Conservation (phyloP, 2,329 filamentous ascomycete species). For the Colletotrichum salicis region DNA sequence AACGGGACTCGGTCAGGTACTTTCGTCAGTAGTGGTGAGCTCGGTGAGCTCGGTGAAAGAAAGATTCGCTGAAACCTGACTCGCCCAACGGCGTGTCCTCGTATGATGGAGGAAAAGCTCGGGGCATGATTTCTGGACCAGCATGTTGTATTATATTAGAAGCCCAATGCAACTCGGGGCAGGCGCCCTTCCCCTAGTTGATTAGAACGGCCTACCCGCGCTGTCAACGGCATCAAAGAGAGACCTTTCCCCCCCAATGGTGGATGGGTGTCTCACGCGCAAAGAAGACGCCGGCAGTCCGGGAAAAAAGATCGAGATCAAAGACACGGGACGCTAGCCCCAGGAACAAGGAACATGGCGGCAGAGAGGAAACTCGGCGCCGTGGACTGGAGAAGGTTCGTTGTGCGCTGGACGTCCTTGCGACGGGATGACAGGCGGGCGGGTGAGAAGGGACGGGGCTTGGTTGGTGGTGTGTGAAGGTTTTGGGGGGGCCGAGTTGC, state of each 20-base stretch:
- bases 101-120: not conserved
- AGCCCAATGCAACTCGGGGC: not conserved
- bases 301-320: slow-evolving; percentile 12
- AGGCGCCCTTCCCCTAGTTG: not conserved
- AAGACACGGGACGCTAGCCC: slow-evolving; percentile 19
- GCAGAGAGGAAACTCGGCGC: not conserved
- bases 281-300: not conserved
- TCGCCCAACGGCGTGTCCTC: not conserved
- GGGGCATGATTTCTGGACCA: not conserved
- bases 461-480: not conserved
- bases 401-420: not conserved
- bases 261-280: slow-evolving; percentile 12
- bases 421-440: slow-evolving; percentile 4
- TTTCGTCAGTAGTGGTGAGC: no score
- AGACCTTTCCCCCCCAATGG: not conserved
- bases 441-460: not conserved
- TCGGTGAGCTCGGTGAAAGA: not conserved
- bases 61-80: slow-evolving; percentile 10
- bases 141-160: not conserved
- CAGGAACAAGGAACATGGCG: slow-evolving; percentile 5
- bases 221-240: not conserved
- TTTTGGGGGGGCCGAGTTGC: not conserved
- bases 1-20: not conserved
- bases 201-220: not conserved
- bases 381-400: not conserved